Percentiles rank a stretch among this genome's conserved stretches.
Conservation (phyloP, 345 rosid genomes). For the Mercurialis annua region DNA sequence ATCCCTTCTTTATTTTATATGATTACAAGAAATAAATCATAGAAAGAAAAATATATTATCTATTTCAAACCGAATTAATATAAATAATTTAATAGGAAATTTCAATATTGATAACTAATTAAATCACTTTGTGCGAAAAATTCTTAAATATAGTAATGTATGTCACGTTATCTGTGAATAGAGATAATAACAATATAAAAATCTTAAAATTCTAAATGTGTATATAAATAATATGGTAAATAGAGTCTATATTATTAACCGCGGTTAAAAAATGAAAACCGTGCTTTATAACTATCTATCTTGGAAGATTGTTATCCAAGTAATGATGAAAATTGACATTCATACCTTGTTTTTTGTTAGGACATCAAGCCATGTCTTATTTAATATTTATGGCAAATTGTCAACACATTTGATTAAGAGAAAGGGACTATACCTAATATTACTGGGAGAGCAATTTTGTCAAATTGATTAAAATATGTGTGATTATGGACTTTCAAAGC, state of each 20-base stretch:
- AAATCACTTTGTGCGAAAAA: too few relatives aligned
- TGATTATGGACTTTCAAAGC: background rate
- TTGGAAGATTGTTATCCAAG: background rate
- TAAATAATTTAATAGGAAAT: too few relatives aligned
- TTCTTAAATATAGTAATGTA: too few relatives aligned
- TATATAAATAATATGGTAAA: too few relatives aligned
- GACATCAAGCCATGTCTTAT: background rate
- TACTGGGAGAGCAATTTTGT: slow-evolving; percentile 17
- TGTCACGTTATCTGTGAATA: too few relatives aligned
- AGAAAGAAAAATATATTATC: background rate
- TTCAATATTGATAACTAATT: too few relatives aligned
- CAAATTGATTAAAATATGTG: background rate
- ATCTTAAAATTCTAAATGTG: too few relatives aligned
- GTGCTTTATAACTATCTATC: background rate
- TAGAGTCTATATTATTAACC: too few relatives aligned
- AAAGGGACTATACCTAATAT: background rate
- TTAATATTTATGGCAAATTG: background rate
- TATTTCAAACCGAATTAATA: too few relatives aligned
- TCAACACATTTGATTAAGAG: background rate
- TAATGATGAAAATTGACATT: background rate
- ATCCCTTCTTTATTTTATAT: slow-evolving; percentile 28
- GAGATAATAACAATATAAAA: too few relatives aligned
- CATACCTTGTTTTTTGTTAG: background rate
- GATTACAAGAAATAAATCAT: background rate
- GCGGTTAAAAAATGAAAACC: too few relatives aligned